Percentiles rank a stretch among this genome's conserved stretches.
Evolutionary conservation across 441 rosid species (phyloP).

Genomic region (Populus hybrid): DNA sequence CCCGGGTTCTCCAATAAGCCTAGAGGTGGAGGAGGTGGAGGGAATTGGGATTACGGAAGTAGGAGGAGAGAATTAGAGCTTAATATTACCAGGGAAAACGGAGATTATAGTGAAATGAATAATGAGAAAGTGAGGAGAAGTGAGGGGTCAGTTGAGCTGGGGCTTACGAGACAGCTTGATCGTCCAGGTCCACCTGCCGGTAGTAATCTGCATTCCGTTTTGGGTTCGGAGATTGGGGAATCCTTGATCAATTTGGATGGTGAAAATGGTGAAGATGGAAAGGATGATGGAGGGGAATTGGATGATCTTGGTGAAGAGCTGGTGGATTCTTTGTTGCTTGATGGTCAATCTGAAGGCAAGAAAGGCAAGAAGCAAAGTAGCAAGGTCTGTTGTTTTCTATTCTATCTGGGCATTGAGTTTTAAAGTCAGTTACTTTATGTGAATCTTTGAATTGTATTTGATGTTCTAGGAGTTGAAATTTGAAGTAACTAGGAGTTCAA

Average conservation of each 20-base stretch:
- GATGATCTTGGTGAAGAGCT: conserved; percentile 46
- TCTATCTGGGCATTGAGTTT: not conserved
- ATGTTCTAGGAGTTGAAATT: not conserved
- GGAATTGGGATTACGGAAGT: conserved; percentile 32
- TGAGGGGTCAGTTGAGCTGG: conserved; percentile 20
- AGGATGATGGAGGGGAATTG: conserved; percentile 25
- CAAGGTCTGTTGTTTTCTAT: conserved; percentile 30
- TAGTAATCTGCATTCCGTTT: conserved; percentile 50
- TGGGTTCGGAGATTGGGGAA: conserved; percentile 46
- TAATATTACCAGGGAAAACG: conserved; percentile 31
- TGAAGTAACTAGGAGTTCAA: not conserved
- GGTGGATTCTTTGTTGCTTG: conserved; percentile 41
- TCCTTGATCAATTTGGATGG: conserved; percentile 31
- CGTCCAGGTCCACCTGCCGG: conserved; percentile 61
- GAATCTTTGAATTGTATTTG: not conserved
- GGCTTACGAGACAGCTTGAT: conserved; percentile 56
- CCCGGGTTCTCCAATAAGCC: conserved; percentile 58
- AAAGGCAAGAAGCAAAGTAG: conserved; percentile 46
- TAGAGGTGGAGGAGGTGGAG: conserved; percentile 27
- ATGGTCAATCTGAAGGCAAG: conserved; percentile 42
- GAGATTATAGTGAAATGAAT: conserved; percentile 25
- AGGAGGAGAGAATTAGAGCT: conserved; percentile 32
- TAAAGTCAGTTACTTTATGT: not conserved
- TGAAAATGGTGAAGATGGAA: conserved; percentile 9
- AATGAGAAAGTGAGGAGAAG: conserved; percentile 30